phyloP scores from a whole-genome alignment of 805 yeast species.

The Saccharomycopsis microspora region DNA sequence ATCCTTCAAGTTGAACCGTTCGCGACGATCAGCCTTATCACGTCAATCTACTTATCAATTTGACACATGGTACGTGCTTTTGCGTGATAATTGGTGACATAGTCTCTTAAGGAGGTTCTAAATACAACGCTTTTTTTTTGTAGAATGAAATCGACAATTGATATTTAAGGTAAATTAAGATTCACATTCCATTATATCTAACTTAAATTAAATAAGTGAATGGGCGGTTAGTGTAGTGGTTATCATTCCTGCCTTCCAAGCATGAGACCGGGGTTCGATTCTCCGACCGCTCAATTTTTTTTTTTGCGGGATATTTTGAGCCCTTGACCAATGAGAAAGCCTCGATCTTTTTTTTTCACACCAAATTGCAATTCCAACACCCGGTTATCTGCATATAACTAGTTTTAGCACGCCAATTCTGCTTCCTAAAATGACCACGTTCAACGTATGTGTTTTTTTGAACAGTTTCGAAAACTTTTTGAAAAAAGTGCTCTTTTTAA shows the following conservation, averaged over 20 bases:
- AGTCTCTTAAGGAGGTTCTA: too few relatives aligned
- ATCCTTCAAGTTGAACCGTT: too few relatives aligned
- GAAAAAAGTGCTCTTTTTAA: not conserved
- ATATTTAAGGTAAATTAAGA: too few relatives aligned
- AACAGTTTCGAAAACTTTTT: not conserved
- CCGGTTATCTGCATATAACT: not conserved
- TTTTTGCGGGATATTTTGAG: conserved; percentile 1
- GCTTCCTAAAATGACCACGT: conserved; percentile 1
- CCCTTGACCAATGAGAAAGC: not conserved
- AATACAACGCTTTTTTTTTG: too few relatives aligned
- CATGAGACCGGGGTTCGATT: conserved; percentile 17
- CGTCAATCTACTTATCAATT: too few relatives aligned
- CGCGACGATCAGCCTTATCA: too few relatives aligned
- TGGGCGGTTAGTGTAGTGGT: conserved; percentile 15
- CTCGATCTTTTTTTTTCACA: not conserved
- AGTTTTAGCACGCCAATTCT: not conserved
- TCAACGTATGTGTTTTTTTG: not conserved
- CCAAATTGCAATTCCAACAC: not conserved
- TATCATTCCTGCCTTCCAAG: conserved; percentile 18
- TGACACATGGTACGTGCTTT: too few relatives aligned
- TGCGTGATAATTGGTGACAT: too few relatives aligned
- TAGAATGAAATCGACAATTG: too few relatives aligned
- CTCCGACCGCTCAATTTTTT: conserved; percentile 15
- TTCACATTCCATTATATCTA: too few relatives aligned
- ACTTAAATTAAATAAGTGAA: too few relatives aligned